Evolutionary conservation across 139 green algal species (phyloP), one percentile per base, ranked within the genome.

Genomic region (Pseudopediastrum boryanum): DNA sequence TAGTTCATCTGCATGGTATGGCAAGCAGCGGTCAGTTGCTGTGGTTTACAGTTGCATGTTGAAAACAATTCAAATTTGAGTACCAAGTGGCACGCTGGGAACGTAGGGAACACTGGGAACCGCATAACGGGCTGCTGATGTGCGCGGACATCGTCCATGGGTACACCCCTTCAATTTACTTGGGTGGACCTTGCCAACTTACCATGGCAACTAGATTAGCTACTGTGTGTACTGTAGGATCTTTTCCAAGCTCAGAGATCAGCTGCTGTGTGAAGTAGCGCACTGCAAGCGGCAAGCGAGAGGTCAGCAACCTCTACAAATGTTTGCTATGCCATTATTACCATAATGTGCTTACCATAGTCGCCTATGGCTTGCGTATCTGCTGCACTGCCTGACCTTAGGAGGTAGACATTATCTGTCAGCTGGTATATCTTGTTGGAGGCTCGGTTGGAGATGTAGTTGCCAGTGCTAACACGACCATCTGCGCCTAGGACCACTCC

Each of bases 391-490:
- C 94, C 94, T 2, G 92, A 97, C 21, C 94, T 72, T 46, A 94
- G 78, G 39, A 98, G 78, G 79, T 83, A 96, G 2, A 95, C 89
- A 50, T 87, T 91, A 66, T 98, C 96, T 21, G 86, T 81, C 0
- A 99, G 80, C 19, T 90, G 87, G 7, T 91, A 95, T 51, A 99
- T 93, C 85, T 99, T 99, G 89, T 99, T 93, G 36, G 93, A 98
- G 0, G 90, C 94, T 36, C 96, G 85, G 82, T 99, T 99, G 19
- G 86, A 93, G 7, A 99, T 85, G 74, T 99, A 99, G 42, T 89
- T 91, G 19, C 96, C 95, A 16, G 93, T 97, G 44, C 86, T 94
- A 2, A 94, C 93, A 2, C 96, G 81, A 0, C 92, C 94, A 80
- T 99, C 96, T 4, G 92, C 92, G 2, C 96, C 96, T 25, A 99